Conservation (phyloP, 2,329 filamentous ascomycete genomes). For the Colletotrichum endophyticum region DNA sequence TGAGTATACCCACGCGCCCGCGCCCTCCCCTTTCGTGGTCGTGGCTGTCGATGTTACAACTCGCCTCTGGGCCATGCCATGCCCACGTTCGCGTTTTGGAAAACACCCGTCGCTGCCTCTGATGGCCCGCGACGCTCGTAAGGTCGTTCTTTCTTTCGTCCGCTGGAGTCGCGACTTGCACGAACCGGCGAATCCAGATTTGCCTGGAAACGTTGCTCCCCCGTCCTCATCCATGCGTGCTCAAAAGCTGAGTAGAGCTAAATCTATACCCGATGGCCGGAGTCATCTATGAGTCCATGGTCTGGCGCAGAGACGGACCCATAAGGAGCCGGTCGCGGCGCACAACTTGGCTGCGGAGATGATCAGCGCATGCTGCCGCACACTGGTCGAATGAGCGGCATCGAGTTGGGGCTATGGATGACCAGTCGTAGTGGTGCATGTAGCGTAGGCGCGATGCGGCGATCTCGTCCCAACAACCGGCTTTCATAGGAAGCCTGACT, state of each 20-base stretch:
- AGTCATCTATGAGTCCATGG: neutral
- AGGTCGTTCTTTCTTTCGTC: neutral
- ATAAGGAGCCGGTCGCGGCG: neutral
- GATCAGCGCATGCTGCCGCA: neutral
- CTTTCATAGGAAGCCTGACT: constrained; percentile 63
- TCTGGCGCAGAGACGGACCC: neutral
- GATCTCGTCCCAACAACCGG: neutral
- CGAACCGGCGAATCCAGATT: neutral
- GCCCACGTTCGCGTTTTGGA: neutral
- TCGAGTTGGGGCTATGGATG: neutral
- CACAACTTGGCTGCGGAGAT: neutral
- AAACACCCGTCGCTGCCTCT: neutral
- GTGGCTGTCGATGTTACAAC: neutral
- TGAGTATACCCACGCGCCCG: neutral
- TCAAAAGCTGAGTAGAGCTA: neutral
- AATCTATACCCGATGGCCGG: neutral
- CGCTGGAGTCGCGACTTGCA: neutral
- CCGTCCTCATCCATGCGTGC: neutral
- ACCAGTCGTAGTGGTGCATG: neutral
- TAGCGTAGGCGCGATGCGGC: neutral
- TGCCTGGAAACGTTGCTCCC: neutral
- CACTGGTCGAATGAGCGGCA: neutral
- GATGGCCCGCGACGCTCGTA: neutral
- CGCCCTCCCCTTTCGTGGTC: neutral
- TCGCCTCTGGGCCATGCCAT: neutral